phyloP scores from a whole-genome alignment of 2,329 filamentous ascomycete species.

The Aureobasidium sp. region DNA sequence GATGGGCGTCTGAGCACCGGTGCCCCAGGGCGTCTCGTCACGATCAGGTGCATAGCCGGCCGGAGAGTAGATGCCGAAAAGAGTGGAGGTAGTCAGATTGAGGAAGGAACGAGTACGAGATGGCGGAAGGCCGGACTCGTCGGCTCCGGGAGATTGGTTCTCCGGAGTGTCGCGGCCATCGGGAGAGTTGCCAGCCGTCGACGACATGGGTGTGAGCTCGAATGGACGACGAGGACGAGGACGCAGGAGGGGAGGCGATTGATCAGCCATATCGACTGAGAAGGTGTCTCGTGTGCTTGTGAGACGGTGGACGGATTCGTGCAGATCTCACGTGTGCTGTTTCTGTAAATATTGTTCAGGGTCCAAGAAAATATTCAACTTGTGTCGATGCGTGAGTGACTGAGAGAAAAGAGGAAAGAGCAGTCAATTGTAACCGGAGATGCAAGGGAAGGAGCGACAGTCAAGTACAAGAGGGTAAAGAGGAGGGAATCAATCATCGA shows the following conservation, averaged over 20 bases:
- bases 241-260: slow-evolving; percentile 32
- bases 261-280: slow-evolving; percentile 2
- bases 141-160: slow-evolving; percentile 18
- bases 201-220: slow-evolving; percentile 46
- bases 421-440: background rate
- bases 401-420: background rate
- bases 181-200: slow-evolving; percentile 28
- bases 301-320: background rate
- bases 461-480: background rate
- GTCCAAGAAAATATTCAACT: background rate
- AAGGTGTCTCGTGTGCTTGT: background rate
- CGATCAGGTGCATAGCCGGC: slow-evolving; percentile 47
- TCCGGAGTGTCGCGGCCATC: slow-evolving; percentile 19
- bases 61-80: slow-evolving; percentile 83
- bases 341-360: background rate
- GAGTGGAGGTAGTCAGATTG: slow-evolving; percentile 81
- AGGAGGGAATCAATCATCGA: background rate
- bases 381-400: background rate
- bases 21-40: slow-evolving; percentile 69
- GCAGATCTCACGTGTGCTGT: background rate
- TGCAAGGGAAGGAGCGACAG: background rate
- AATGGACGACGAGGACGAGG: slow-evolving; percentile 69
- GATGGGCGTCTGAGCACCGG: slow-evolving; percentile 63
- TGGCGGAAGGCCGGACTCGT: slow-evolving; percentile 35
- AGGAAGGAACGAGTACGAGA: slow-evolving; percentile 67